A percentile compares a stretch with the other conserved stretches of the same genome.
Evolutionary conservation across 164 flowering plant genomes (phyloP).

Genomic region (Platanus orientalis): DNA sequence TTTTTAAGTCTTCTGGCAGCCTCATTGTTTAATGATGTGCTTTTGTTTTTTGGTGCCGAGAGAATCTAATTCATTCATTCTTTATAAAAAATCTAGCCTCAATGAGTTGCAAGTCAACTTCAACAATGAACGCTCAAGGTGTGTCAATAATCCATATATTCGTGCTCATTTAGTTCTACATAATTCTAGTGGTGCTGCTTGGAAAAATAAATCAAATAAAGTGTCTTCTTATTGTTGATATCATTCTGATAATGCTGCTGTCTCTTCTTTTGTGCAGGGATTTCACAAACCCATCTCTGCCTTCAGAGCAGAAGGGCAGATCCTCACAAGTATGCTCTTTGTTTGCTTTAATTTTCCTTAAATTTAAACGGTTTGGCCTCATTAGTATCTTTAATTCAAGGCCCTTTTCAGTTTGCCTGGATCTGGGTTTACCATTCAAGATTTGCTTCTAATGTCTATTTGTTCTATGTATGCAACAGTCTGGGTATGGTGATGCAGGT

Average conservation of each 20-base stretch:
- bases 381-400: not conserved
- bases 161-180: not conserved
- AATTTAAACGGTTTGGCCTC: not conserved
- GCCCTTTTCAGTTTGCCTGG: not conserved
- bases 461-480: conserved; percentile 29
- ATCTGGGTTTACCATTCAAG: not conserved
- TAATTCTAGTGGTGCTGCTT: not conserved
- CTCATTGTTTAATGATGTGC: not conserved
- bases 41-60: not conserved
- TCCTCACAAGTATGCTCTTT: conserved; percentile 64
- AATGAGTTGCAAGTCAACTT: conserved; percentile 93
- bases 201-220: not conserved
- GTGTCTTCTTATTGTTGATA: not conserved
- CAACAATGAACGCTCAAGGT: conserved; percentile 98
- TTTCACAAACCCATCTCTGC: conserved; percentile 86
- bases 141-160: conserved; percentile 9
- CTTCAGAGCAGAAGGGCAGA: conserved; percentile 86
- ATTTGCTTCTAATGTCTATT: not conserved
- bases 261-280: conserved; percentile 25
- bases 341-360: not conserved
- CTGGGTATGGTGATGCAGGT: conserved; percentile 75
- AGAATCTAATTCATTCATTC: conserved; percentile 11
- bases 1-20: conserved; percentile 1
- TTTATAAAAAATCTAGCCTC: conserved; percentile 51
- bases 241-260: conserved; percentile 7